phyloP scores from a whole-genome alignment of 169 alveolate species.

The Fabrea salina region DNA sequence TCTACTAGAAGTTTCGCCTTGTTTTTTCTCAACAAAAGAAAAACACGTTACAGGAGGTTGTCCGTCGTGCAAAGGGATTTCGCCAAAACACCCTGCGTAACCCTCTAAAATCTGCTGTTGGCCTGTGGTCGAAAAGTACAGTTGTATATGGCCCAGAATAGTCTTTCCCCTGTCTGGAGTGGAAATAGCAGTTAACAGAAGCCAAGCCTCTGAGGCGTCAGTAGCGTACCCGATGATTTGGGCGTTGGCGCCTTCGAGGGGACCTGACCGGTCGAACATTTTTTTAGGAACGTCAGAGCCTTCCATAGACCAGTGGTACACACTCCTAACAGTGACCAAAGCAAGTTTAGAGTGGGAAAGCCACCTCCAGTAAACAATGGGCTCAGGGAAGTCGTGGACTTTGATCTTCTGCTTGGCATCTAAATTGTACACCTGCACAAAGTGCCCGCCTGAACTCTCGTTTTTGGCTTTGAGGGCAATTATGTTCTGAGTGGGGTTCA shows the following conservation, averaged over 20 bases:
- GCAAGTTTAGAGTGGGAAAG: slow-evolving; percentile 88
- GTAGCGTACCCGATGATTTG: slow-evolving; percentile 90
- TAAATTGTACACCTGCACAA: slow-evolving; percentile 91
- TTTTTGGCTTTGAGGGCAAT: slow-evolving; percentile 92
- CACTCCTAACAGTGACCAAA: slow-evolving; percentile 87
- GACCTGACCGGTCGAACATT: slow-evolving; percentile 88
- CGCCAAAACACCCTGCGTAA: slow-evolving; percentile 92
- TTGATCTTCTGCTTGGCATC: slow-evolving; percentile 92
- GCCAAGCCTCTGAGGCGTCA: slow-evolving; percentile 91
- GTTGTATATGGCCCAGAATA: slow-evolving; percentile 93
- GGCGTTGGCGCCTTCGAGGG: slow-evolving; percentile 81
- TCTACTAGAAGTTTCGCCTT: slow-evolving; percentile 80
- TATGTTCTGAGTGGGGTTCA: slow-evolving; percentile 93
- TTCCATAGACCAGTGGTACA: slow-evolving; percentile 90
- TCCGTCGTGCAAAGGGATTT: slow-evolving; percentile 80
- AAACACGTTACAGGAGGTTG: slow-evolving; percentile 74
- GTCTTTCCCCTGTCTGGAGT: slow-evolving; percentile 85
- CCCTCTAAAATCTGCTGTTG: slow-evolving; percentile 95
- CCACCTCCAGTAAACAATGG: slow-evolving; percentile 95
- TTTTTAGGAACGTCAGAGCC: slow-evolving; percentile 74
- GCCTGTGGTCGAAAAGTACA: slow-evolving; percentile 88
- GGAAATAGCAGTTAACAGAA: slow-evolving; percentile 91
- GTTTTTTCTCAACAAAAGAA: slow-evolving; percentile 93
- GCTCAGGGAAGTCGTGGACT: slow-evolving; percentile 88
- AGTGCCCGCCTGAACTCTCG: slow-evolving; percentile 56